These are phyloP conservation scores for Sugiyamaella pinicola DNA, from an alignment of 1,139 yeast species.

Conservation along the genomic window DNA sequence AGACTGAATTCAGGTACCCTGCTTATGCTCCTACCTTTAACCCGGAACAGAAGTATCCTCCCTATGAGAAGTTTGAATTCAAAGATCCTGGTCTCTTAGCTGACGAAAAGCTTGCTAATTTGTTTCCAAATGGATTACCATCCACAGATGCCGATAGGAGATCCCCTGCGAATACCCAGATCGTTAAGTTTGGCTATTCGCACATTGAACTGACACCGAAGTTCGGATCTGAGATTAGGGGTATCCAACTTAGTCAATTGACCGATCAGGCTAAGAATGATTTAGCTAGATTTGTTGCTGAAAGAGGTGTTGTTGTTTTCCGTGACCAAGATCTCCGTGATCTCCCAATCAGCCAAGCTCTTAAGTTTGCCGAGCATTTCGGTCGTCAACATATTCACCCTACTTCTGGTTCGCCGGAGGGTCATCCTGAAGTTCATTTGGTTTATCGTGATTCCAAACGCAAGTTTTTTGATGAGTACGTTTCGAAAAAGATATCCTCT, in stretches of 20 bases:
- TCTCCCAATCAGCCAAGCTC: constrained; percentile 53
- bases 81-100: constrained; percentile 44
- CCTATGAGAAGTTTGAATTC: constrained; percentile 43
- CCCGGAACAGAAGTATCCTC: constrained; percentile 46
- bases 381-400: constrained; percentile 69
- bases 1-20: constrained; percentile 35
- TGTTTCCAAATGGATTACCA: constrained; percentile 34
- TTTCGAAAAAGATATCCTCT: constrained; percentile 37
- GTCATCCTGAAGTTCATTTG: constrained; percentile 63
- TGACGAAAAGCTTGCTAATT: constrained; percentile 39
- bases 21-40: constrained; percentile 56
- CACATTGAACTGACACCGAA: constrained; percentile 51
- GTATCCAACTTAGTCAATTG: constrained; percentile 59
- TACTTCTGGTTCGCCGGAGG: constrained; percentile 66
- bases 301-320: constrained; percentile 67
- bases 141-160: constrained; percentile 21
- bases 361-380: constrained; percentile 53
- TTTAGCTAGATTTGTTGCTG: constrained; percentile 63
- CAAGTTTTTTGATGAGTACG: constrained; percentile 27
- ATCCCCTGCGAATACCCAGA: constrained; percentile 22
- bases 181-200: constrained; percentile 28
- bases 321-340: constrained; percentile 65
- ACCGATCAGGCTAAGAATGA: constrained; percentile 59
- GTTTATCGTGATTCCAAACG: constrained; percentile 44
- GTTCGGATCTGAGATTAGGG: constrained; percentile 61